Evolutionary conservation across 345 rosid genomes (phyloP).

Genomic region (Rhizophora apiculata): DNA sequence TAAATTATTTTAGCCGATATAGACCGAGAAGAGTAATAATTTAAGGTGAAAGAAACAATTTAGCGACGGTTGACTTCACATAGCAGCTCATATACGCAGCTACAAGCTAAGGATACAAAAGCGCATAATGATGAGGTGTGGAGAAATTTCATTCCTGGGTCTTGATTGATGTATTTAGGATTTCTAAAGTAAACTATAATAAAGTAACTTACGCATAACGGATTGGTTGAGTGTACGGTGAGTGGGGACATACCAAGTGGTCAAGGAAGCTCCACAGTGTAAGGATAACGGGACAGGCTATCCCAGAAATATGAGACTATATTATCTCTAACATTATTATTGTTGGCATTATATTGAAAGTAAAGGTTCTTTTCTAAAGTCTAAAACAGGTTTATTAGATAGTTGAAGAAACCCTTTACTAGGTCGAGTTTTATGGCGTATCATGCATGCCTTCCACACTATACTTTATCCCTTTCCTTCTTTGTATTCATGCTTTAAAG

Average conservation of each 20-base stretch:
- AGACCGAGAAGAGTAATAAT: background rate
- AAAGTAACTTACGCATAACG: background rate
- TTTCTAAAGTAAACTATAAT: background rate
- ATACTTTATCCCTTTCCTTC: too few species aligned
- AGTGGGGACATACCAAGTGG: slow-evolving; percentile 24
- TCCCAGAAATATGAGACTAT: background rate
- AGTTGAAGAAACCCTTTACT: too few species aligned
- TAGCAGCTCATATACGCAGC: slow-evolving; percentile 41
- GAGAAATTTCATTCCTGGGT: slow-evolving; percentile 26
- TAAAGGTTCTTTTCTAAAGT: slow-evolving; percentile 1
- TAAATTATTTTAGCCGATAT: background rate
- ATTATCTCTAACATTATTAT: background rate
- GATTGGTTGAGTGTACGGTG: slow-evolving; percentile 1
- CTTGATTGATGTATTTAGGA: background rate
- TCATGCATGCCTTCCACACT: too few species aligned
- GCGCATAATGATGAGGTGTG: slow-evolving; percentile 23
- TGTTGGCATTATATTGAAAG: slow-evolving; percentile 4
- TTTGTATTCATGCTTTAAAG: too few species aligned
- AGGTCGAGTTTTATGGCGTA: too few species aligned
- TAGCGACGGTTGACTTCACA: slow-evolving; percentile 38
- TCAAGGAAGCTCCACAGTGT: slow-evolving; percentile 29
- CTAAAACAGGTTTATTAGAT: too few species aligned
- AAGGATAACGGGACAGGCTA: slow-evolving; percentile 20
- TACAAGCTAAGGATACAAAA: slow-evolving; percentile 18
- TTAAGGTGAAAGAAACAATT: background rate